Evolutionary conservation across 257 asterid genomes (phyloP), one percentile per base, ranked within the genome.

Genomic region (Cordia subcordata): DNA sequence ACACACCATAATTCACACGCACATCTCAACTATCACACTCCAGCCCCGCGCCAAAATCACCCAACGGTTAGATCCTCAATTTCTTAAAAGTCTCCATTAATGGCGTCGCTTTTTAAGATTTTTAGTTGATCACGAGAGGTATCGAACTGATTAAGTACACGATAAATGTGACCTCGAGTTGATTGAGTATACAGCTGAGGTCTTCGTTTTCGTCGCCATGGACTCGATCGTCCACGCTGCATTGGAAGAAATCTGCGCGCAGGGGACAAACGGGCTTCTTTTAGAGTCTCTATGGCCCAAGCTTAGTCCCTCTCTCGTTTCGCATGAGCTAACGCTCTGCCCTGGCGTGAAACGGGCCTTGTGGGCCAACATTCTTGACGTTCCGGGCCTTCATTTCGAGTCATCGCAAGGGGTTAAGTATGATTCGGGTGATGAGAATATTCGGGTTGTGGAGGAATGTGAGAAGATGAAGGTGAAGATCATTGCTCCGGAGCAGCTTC

Each of bases 241-340:
- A 5, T 57, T 92, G 0, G 96, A 86, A 54, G 93, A 88, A 68
- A 81, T 92, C 52, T 88, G 99, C 72, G 77, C 90, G 27, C 77
- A 68, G 42, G 92, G 87, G 20, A 73, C 70, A 44, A 46, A 60
- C 9, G 96, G 99, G 6, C 75, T 92, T 52, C 76, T 63, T 66
- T 77, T 92, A 62, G 80, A 65, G 38, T 42, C 70, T 50, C 82
- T 92, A 13, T 92, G 96, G 96, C 76, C 83, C 16, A 79, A 70
- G 66, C 72, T 92, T 67, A 67, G 68, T 20, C 50, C 86, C 4
- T 17, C 81, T 37, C 77, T 85, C 64, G 68, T 77, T 51, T 58
- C 68, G 58, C 53, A 62, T 13, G 84, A 90, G 35, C 72, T 88
- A 40, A 71, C 82, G 11, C 75, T 86, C 52, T 75, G 90, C 62